Evolutionary conservation across 805 yeast species (phyloP), one percentile per base, ranked within the genome.

Genomic region (Danielia reshetovae): DNA sequence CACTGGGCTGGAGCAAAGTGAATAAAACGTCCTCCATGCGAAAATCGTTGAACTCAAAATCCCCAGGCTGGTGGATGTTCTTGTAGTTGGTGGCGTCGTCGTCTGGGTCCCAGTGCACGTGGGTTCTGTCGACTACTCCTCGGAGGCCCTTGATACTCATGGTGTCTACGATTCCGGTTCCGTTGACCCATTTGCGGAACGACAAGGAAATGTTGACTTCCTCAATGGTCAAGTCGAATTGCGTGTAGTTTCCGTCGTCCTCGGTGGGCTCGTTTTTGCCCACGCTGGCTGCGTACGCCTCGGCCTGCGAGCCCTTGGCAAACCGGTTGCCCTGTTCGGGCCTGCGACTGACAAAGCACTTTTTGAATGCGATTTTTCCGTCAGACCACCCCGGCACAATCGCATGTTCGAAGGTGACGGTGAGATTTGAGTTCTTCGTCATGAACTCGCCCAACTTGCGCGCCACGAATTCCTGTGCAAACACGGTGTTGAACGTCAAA

Each of bases 191-290:
- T 51, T 87, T 86, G 34, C 75, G 68, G 46, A 93, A 77, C 9
- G 94, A 84, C 12, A 93, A 62, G 1, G 95, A 79, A 0, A 93
- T 75, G 34, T 81, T 80, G 9, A 89, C 81, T 46, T 83, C 84
- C 39, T 90, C 96, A 11, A 93, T 83, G 0, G 95, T 85, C 25
- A 93, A 57, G 57, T 93, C 98, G 56, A 82, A 93, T 56, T 93
- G 98, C 0, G 98, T 90, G 59, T 89, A 93, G 59, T 93, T 93
- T 1, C 97, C 97, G 54, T 88, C 95, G 48, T 84, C 96, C 18
- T 50, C 48, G 11, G 34, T 28, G 19, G 39, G 40, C 16, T 49
- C 57, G 27, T 23, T 32, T 11, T 27, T 24, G 10, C 26, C 40
- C 26, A 54, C 41, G 18, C 81, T 77, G 25, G 75, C 72, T 17